Evolutionary conservation across 495 filamentous ascomycete genomes (phyloP), one percentile per base, ranked within the genome.

Genomic region (Cryomyces antarcticus): DNA sequence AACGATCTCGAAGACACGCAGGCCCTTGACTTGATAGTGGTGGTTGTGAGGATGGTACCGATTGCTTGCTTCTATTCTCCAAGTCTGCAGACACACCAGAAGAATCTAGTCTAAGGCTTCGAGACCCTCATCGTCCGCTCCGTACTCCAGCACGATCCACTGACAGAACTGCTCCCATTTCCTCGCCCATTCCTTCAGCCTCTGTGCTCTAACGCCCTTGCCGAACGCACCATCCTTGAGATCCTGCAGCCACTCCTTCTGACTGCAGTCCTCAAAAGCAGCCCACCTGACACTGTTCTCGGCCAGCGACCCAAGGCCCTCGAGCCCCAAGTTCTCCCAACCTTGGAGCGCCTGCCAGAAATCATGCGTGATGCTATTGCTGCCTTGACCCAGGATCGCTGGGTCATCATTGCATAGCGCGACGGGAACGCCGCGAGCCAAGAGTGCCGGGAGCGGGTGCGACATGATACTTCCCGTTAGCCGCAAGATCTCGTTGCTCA

Each of bases 271-370:
- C 52, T 86, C 81, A 54, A 81, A 94, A 30, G 78, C 77, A 24
- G 86, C 83, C 80, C 82, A 95, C 29, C 79, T 68, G 34, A 97
- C 77, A 43, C 85, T 92, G 45, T 92, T 96, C 64, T 94, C 84
- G 10, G 82, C 88, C 51, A 97, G 66, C 50, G 77, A 77, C 4
- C 84, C 88, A 34, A 88, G 59, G 0, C 82, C 83, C 12, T 77
- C 80, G 27, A 93, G 58, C 10, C 85, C 89, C 27, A 93, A 69
- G 49, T 83, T 88, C 43, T 92, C 73, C 62, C 84, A 80, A 2
- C 78, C 81, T 52, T 89, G 83, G 34, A 96, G 60, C 5, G 80
- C 80, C 58, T 88, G 82, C 85, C 85, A 94, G 59, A 88, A 92
- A 53, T 93, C 83, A 57, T 89, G 77, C 4, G 80, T 86, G 64